A percentile compares a stretch with the other conserved stretches of the same genome.
Conservation (phyloP, 768 basidiomycete genomes). For the Solioccasus polychromus region DNA sequence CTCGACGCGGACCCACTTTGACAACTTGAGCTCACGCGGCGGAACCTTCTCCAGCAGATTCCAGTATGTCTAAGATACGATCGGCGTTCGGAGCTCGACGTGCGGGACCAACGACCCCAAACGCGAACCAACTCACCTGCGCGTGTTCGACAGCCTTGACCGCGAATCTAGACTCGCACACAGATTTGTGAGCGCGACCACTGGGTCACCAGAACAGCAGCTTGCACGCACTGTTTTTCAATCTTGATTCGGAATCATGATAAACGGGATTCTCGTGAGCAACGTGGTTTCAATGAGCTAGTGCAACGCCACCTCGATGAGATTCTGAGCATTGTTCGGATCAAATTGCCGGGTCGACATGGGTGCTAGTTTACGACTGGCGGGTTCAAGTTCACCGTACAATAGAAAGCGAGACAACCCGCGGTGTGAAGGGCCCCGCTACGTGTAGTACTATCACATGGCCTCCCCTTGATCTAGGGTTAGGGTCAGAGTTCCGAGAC, state of each 20-base stretch:
- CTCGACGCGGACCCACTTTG: conserved; percentile 53
- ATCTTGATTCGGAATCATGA: conserved; percentile 51
- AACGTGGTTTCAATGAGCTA: conserved; percentile 21
- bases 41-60: conserved; percentile 80
- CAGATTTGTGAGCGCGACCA: conserved; percentile 11
- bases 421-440: too few relatives aligned
- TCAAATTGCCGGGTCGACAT: conserved; percentile 66
- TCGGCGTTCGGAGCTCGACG: conserved; percentile 11
- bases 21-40: conserved; percentile 75
- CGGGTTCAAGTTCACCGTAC: not conserved
- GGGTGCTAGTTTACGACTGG: conserved; percentile 24
- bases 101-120: conserved; percentile 1
- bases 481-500: conserved; percentile 26
- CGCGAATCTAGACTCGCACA: conserved; percentile 25
- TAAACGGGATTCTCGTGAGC: conserved; percentile 9
- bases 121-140: conserved; percentile 56
- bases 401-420: not conserved
- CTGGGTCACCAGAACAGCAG: not conserved
- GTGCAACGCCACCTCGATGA: conserved; percentile 60
- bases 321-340: conserved; percentile 89
- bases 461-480: conserved; percentile 12
- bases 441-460: conserved; percentile 3
- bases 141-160: conserved; percentile 97
- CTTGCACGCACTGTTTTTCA: conserved; percentile 81
- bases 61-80: conserved; percentile 80